Percentiles rank a stretch among this genome's conserved stretches.
Evolutionary conservation across 805 yeast genomes (phyloP).

Genomic region (Kodamaea jinghongensis): DNA sequence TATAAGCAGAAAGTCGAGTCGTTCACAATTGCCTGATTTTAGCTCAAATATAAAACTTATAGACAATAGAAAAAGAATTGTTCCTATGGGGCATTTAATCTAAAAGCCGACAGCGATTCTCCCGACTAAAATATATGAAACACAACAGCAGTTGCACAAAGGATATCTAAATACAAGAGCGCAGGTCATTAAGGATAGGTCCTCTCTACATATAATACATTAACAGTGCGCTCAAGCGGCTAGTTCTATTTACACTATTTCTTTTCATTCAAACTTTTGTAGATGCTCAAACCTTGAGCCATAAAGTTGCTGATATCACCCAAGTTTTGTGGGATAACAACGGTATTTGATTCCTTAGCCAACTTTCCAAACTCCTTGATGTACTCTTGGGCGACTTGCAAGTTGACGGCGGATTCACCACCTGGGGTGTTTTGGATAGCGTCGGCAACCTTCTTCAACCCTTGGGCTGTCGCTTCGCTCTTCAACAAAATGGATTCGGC

Average conservation of each 20-base stretch:
- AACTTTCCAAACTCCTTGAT: conserved; percentile 77
- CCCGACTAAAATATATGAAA: too few species aligned
- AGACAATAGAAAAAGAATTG: too few species aligned
- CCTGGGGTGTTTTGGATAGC: conserved; percentile 69
- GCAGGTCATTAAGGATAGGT: too few species aligned
- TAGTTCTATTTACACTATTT: neutral
- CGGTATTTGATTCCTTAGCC: conserved; percentile 78
- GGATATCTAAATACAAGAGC: too few species aligned
- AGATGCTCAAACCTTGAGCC: conserved; percentile 75
- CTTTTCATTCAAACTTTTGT: conserved; percentile 44
- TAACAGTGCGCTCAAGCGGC: too few species aligned
- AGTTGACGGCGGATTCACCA: conserved; percentile 71
- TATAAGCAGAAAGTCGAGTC: too few species aligned
- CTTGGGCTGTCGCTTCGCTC: conserved; percentile 72
- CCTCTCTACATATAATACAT: too few species aligned
- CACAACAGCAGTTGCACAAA: too few species aligned
- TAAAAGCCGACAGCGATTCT: too few species aligned
- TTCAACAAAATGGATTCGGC: conserved; percentile 63
- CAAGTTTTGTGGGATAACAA: conserved; percentile 72
- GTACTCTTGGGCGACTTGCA: conserved; percentile 81
- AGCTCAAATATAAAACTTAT: too few species aligned
- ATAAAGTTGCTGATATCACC: conserved; percentile 73
- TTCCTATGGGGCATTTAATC: too few species aligned
- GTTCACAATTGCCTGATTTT: too few species aligned
- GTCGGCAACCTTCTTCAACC: conserved; percentile 59